Evolutionary conservation across 225 moss, liverwort and hornwort genomes (phyloP), one percentile per base, ranked within the genome.

Genomic region (Sphagnum contortum): DNA sequence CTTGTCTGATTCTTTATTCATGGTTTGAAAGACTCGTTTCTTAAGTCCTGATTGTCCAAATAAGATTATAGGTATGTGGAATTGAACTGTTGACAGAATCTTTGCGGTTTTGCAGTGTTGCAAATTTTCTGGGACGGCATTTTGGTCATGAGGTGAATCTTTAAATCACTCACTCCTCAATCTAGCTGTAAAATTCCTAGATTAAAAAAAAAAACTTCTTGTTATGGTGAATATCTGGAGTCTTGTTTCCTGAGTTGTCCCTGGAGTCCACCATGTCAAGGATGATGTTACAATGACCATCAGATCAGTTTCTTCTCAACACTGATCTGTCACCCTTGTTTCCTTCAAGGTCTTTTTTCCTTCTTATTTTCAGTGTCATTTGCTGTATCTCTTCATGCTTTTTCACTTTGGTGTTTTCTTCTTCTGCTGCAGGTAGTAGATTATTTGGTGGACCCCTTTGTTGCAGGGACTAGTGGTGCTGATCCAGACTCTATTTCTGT

Each of bases 401-500:
- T 3, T 29, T 10, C 60, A 10, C 8, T 59, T 60, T 59, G 2
- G 10, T 7, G 47, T 45, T 59, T n/a, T 68, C n/a, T n/a, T 68
- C n/a, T 14, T 48, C 29, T 47, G 52, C 14, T 49, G 48, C 76
- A 92, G 92, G 69, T 77, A 55, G 94, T 94, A 71, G 91, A 94
- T 64, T 85, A 83, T 65, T 75, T 94, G 73, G 86, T 91, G 55
- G 90, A 94, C 69, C 94, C 94, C 63, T 90, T 91, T 63, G 71
- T 91, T 72, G 87, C 91, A 71, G 94, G 94, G 51, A 94, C 94
- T 55, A 86, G 91, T 71, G 94, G 90, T 64, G 86, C 91, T 69
- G 91, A 91, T 66, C 94, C 94, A 9, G 74, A 82, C 57, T 84
- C 81, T 66, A 72, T 94, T 55, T 91, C 94, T 60, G 93, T 89